Conservation (phyloP, 768 basidiomycete genomes). For the Paxillus involutus region DNA sequence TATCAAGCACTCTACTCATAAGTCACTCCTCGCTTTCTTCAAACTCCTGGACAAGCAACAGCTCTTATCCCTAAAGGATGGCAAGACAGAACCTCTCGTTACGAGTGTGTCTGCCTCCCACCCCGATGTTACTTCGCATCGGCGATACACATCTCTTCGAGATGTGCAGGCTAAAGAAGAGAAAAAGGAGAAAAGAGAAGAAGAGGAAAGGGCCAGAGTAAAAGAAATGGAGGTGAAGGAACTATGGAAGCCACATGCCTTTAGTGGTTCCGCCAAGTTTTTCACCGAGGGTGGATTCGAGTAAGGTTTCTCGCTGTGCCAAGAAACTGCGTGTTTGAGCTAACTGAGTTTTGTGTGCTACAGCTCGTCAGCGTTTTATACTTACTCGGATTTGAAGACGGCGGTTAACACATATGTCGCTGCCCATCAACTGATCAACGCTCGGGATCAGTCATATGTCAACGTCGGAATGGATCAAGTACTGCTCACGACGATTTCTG, state of each 20-base stretch:
- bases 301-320: conserved; percentile 40
- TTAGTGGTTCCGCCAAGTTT: conserved; percentile 44
- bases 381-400: conserved; percentile 52
- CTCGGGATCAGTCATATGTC: conserved; percentile 65
- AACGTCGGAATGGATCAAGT: conserved; percentile 53
- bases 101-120: conserved; percentile 57
- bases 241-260: conserved; percentile 73
- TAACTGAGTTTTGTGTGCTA: not conserved
- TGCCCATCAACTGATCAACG: conserved; percentile 61
- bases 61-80: conserved; percentile 69
- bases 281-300: conserved; percentile 64
- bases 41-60: conserved; percentile 74
- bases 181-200: conserved; percentile 56
- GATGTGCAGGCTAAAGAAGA: conserved; percentile 65
- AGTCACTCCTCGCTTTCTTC: conserved; percentile 80
- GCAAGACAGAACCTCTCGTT: conserved; percentile 51
- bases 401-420: conserved; percentile 64
- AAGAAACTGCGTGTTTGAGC: not conserved
- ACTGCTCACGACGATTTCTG: conserved; percentile 36
- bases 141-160: conserved; percentile 56
- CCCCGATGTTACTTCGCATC: conserved; percentile 53
- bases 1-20: conserved; percentile 78
- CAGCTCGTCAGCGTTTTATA: conserved; percentile 57
- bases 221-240: conserved; percentile 62
- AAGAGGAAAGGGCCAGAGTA: conserved; percentile 44